Conservation (phyloP, 768 basidiomycete genomes). For the Termitomyces sp. region DNA sequence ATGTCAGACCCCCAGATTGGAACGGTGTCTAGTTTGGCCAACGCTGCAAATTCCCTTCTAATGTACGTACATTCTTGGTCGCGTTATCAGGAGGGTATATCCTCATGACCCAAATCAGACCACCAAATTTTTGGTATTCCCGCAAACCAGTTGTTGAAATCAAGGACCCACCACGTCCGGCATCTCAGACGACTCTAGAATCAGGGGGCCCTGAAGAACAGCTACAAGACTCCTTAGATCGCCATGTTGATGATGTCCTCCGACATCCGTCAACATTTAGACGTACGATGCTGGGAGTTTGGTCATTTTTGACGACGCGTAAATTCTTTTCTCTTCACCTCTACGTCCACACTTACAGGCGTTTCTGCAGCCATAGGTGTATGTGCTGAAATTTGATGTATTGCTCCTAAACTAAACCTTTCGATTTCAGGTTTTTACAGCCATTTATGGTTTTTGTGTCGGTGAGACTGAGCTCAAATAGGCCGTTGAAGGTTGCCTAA, state of each 20-base stretch:
- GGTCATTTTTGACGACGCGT: constrained; percentile 86
- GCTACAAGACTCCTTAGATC: constrained; percentile 55
- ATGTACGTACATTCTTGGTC: constrained; percentile 40
- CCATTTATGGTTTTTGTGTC: constrained; percentile 74
- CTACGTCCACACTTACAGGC: neutral
- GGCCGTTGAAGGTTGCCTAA: neutral
- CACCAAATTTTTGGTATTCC: constrained; percentile 66
- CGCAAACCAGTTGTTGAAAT: constrained; percentile 66
- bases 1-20: constrained; percentile 66
- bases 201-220: constrained; percentile 22
- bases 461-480: constrained; percentile 34
- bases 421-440: constrained; percentile 49
- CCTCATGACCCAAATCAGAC: constrained; percentile 34
- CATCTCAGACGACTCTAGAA: constrained; percentile 25
- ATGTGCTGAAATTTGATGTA: constrained; percentile 21
- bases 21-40: constrained; percentile 71
- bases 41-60: constrained; percentile 76
- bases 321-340: constrained; percentile 22
- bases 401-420: neutral
- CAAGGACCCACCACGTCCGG: constrained; percentile 35
- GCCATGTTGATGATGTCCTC: constrained; percentile 77
- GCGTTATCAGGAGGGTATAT: neutral
- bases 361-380: constrained; percentile 59
- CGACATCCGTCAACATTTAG: constrained; percentile 54
- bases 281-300: constrained; percentile 64